Conservation (phyloP, 768 basidiomycete genomes). For the Pleurotus giganteus region DNA sequence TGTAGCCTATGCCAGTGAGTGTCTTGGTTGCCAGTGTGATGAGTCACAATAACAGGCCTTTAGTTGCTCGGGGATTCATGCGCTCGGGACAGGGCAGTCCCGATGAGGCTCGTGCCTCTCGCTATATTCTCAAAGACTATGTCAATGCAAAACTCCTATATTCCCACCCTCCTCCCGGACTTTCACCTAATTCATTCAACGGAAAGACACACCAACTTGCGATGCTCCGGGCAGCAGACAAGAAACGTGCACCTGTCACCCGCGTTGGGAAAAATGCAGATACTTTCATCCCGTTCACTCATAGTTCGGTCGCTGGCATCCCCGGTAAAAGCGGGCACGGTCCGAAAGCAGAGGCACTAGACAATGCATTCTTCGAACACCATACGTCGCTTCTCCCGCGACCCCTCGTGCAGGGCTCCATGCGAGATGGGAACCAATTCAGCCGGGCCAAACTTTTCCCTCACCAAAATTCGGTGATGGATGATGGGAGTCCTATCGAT, state of each 20-base stretch:
- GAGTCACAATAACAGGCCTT: conserved; percentile 11
- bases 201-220: conserved; percentile 59
- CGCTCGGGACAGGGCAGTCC: conserved; percentile 96
- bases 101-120: conserved; percentile 91
- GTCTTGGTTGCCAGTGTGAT: neutral
- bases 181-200: conserved; percentile 72
- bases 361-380: conserved; percentile 79
- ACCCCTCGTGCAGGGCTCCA: conserved; percentile 62
- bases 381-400: conserved; percentile 48
- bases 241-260: conserved; percentile 86
- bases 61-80: conserved; percentile 92
- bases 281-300: conserved; percentile 63
- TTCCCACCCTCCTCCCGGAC: conserved; percentile 84
- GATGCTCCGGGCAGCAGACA: conserved; percentile 59
- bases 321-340: conserved; percentile 32
- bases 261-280: conserved; percentile 83
- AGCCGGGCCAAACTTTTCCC: conserved; percentile 69
- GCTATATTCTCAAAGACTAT: conserved; percentile 94
- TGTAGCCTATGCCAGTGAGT: conserved; percentile 90
- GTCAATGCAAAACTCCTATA: conserved; percentile 92
- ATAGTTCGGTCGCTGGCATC: conserved; percentile 20
- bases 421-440: conserved; percentile 56
- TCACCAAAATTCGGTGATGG: conserved; percentile 77
- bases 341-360: conserved; percentile 67
- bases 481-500: conserved; percentile 70